Evolutionary conservation across 371 early-diverging fungal genomes (phyloP).

Genomic region (Enterocytospora artemiae): DNA sequence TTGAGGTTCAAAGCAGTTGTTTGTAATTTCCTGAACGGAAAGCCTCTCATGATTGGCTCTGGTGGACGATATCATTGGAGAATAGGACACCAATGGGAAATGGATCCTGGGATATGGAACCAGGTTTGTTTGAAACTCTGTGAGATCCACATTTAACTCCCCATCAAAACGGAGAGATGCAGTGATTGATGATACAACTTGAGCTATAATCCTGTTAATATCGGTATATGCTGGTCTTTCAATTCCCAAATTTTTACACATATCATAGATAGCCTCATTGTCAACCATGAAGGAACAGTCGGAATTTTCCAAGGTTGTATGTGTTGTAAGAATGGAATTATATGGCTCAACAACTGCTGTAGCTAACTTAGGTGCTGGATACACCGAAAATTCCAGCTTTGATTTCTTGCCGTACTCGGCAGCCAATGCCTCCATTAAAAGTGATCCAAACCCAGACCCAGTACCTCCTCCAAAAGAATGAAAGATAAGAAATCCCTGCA

Average conservation of each 20-base stretch:
- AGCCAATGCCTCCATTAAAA: conserved; percentile 84
- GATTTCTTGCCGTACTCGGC: conserved; percentile 93
- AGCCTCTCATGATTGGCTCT: conserved; percentile 82
- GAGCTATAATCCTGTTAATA: conserved; percentile 93
- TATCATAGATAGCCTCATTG: conserved; percentile 84
- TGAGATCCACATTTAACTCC: conserved; percentile 81
- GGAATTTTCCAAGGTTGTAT: conserved; percentile 82
- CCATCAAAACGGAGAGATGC: conserved; percentile 88
- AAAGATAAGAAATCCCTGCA: conserved; percentile 65
- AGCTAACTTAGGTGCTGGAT: conserved; percentile 92
- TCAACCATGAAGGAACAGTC: conserved; percentile 97
- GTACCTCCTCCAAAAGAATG: conserved; percentile 97
- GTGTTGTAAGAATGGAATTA: conserved; percentile 92
- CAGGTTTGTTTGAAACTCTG: conserved; percentile 88
- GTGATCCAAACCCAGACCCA: conserved; percentile 92
- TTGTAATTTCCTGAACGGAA: conserved; percentile 74
- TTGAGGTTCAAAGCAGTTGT: conserved; percentile 77
- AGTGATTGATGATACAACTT: conserved; percentile 96
- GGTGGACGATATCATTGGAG: conserved; percentile 74
- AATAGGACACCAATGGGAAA: conserved; percentile 83
- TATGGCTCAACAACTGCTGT: conserved; percentile 84
- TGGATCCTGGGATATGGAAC: conserved; percentile 85
- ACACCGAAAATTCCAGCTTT: conserved; percentile 92
- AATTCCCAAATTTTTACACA: conserved; percentile 93
- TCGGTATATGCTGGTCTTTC: conserved; percentile 88